Conservation (phyloP, 2,329 filamentous ascomycete species). For the Cadophora gregata region DNA sequence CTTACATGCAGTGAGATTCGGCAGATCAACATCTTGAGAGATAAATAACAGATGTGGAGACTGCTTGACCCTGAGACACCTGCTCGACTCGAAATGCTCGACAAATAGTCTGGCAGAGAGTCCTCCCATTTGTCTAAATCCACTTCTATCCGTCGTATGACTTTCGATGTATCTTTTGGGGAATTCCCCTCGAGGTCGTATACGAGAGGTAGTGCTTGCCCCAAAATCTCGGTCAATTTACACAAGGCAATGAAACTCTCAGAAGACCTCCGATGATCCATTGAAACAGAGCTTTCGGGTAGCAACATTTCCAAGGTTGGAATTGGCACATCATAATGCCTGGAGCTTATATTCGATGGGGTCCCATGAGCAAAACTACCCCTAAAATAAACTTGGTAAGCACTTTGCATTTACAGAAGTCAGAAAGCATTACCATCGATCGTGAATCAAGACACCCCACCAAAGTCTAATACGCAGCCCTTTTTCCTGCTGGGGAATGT, state of each 20-base stretch:
- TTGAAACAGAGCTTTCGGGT: slow-evolving; percentile 13
- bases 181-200: slow-evolving; percentile 25
- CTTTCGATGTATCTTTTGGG: slow-evolving; percentile 19
- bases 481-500: slow-evolving; percentile 58
- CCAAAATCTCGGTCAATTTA: slow-evolving; percentile 33
- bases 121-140: slow-evolving; percentile 36
- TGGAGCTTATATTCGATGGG: slow-evolving; percentile 29
- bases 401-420: background rate
- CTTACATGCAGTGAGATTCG: slow-evolving; percentile 33
- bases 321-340: slow-evolving; percentile 36
- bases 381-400: slow-evolving; percentile 23
- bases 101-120: slow-evolving; percentile 19
- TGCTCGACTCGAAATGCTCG: background rate
- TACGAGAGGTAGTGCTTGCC: slow-evolving; percentile 32
- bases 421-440: slow-evolving; percentile 54
- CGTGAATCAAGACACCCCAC: slow-evolving; percentile 61
- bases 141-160: slow-evolving; percentile 28
- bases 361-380: slow-evolving; percentile 38
- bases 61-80: slow-evolving; percentile 31
- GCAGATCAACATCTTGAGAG: slow-evolving; percentile 33
- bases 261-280: slow-evolving; percentile 14
- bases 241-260: slow-evolving; percentile 35
- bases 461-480: slow-evolving; percentile 58
- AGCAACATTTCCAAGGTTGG: slow-evolving; percentile 30
- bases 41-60: slow-evolving; percentile 27